Evolutionary conservation across 169 alveolate species (phyloP).

Genomic region (Perkinsus olseni): DNA sequence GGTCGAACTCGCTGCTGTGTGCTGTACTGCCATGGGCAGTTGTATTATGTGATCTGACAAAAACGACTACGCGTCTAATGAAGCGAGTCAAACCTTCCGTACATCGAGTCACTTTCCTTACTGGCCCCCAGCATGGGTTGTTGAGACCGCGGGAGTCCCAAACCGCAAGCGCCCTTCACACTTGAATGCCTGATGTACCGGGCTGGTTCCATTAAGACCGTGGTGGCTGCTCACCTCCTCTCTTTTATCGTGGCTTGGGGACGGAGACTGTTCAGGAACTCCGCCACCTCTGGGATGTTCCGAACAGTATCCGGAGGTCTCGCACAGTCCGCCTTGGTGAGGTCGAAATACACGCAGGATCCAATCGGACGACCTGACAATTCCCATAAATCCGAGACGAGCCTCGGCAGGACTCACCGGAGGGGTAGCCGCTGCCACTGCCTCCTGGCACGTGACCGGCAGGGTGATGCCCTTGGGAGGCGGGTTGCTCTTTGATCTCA

Average conservation of each 20-base stretch:
- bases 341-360: neutral
- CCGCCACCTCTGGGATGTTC: neutral
- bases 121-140: neutral
- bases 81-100: neutral
- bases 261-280: neutral
- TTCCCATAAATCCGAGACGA: neutral
- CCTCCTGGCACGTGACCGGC: neutral
- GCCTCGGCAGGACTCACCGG: neutral
- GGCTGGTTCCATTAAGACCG: no score
- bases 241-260: no score
- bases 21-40: neutral
- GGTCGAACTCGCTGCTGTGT: neutral
- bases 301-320: neutral
- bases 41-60: neutral
- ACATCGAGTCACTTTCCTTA: neutral
- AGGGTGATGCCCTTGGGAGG: neutral
- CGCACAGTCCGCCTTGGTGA: neutral
- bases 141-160: no score
- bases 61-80: neutral
- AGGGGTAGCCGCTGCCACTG: neutral
- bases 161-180: no score
- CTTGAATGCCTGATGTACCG: no score
- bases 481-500: neutral
- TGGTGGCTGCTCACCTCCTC: no score
- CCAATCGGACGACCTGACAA: neutral